Base-by-base conservation (phyloP, 2,329 filamentous ascomycete species). In the Aspergillus sp. region DNA sequence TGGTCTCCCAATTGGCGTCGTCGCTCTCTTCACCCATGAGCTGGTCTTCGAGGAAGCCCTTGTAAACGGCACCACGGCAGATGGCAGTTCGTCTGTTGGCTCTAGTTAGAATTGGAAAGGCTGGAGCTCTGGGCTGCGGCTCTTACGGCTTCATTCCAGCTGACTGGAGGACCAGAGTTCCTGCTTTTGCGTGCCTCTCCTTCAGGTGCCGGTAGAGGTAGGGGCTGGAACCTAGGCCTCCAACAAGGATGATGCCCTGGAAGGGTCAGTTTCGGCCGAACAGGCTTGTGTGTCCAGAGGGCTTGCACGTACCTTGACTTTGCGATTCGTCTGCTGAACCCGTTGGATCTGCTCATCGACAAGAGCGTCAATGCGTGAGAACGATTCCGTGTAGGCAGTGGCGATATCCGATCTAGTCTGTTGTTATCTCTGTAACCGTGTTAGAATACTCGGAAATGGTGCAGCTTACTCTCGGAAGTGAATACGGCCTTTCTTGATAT, bases 401-500 rank as follows among this genome's bases (percentile, higher is more conserved):
- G 49, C 37, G 11, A 55, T 55, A 37, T 55, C 9, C 14, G 53
- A 48, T 7, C 53, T 55, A 21, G 33, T 24, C 7, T 5, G 2
- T 14, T 35, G 8, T 35, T 4, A 35, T 35, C 44, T 53, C 4
- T 6, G 23, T 19, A 15, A 24, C 27, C 4, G 43, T 24, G 5
- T 24, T 24, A 11, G 8, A 6, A 23, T 19, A 11, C 24, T 14
- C 12, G 12, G 33, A 14, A 39, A 17, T 14, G 21, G 23, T 19
- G 6, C 6, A 35, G 44, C n/a, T 7, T 33, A 55, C 53, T 24
- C 37, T n/a, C 23, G 40, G 24, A 55, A 55, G 50, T 55, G 53
- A 21, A 55, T 49, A 15, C 45, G n/a, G 3, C 53, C 53, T 15
- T 55, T 50, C 37, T 55, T 55, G 45, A 55, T 55, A 40, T 33